These are phyloP conservation scores for Cryptococcus hybrid DNA, from an alignment of 1,284 basidiomycete species.

Conservation along the genomic window DNA sequence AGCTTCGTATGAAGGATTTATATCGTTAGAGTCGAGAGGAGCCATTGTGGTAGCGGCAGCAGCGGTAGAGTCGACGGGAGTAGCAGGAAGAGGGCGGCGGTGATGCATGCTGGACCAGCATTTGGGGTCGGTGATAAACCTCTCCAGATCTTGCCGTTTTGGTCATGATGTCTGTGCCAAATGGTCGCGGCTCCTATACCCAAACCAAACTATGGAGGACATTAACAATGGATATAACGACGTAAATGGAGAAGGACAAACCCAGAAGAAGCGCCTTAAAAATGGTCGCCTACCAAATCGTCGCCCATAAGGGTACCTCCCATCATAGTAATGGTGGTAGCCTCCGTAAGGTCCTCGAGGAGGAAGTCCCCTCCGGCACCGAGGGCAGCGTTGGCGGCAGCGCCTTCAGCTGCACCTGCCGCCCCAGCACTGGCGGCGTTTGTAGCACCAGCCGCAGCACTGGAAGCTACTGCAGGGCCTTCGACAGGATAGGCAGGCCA, in stretches of 20 bases:
- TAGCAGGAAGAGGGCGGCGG: not conserved
- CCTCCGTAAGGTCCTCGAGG: constrained; percentile 11
- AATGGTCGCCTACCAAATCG: constrained; percentile 6
- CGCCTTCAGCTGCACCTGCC: constrained; percentile 6
- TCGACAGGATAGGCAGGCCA: constrained; percentile 5
- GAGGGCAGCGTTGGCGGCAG: constrained; percentile 2
- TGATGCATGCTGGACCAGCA: not conserved
- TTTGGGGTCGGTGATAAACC: constrained; percentile 4
- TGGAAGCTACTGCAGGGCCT: not conserved
- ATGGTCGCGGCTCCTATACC: constrained; percentile 17
- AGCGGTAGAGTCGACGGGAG: not conserved
- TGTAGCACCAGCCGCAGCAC: not conserved
- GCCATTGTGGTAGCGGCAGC: not conserved
- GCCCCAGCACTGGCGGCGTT: constrained; percentile 3
- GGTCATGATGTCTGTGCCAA: constrained; percentile 15
- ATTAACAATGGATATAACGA: not conserved
- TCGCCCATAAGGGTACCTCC: constrained; percentile 2
- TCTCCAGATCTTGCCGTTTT: constrained; percentile 5
- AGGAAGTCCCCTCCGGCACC: constrained; percentile 4
- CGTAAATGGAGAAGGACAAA: not conserved
- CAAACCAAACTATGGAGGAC: constrained; percentile 19
- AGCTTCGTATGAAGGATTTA: not conserved
- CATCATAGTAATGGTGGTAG: constrained; percentile 16
- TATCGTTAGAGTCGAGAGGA: too few species aligned
- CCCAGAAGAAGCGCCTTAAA: constrained; percentile 21